Evolutionary conservation across 768 basidiomycete species (phyloP).

Genomic region (Phallus indusiatus): DNA sequence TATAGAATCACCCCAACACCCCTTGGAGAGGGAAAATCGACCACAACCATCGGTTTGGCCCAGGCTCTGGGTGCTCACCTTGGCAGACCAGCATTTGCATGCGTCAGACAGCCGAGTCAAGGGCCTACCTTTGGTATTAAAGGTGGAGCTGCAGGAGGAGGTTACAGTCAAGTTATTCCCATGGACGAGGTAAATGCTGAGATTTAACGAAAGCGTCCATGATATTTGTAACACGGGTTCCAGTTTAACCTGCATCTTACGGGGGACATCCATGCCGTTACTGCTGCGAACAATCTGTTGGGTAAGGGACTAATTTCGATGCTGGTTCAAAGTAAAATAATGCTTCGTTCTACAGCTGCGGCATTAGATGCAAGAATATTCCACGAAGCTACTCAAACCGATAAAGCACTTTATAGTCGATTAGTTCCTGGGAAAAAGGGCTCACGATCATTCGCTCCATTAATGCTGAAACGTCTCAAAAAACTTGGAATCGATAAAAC

Average conservation of each 20-base stretch:
- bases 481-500: conserved; percentile 96
- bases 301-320: conserved; percentile 33
- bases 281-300: conserved; percentile 93
- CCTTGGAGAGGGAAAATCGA: conserved; percentile 96
- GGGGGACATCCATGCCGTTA: conserved; percentile 96
- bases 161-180: conserved; percentile 97
- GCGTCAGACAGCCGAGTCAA: conserved; percentile 96
- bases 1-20: conserved; percentile 94
- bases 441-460: conserved; percentile 85
- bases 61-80: conserved; percentile 95
- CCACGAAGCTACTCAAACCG: conserved; percentile 91
- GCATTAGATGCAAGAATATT: conserved; percentile 96
- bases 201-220: background rate
- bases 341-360: conserved; percentile 47
- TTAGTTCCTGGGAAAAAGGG: conserved; percentile 91
- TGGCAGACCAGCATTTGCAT: conserved; percentile 87
- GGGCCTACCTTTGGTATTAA: conserved; percentile 99
- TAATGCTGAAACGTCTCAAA: conserved; percentile 92
- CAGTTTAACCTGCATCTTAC: conserved; percentile 95
- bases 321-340: background rate
- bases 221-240: background rate
- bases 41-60: conserved; percentile 93
- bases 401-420: conserved; percentile 91
- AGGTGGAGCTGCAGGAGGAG: conserved; percentile 96
- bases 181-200: conserved; percentile 79